Conservation (phyloP, 169 alveolate genomes). For the Plasmodium cynomolgi region DNA sequence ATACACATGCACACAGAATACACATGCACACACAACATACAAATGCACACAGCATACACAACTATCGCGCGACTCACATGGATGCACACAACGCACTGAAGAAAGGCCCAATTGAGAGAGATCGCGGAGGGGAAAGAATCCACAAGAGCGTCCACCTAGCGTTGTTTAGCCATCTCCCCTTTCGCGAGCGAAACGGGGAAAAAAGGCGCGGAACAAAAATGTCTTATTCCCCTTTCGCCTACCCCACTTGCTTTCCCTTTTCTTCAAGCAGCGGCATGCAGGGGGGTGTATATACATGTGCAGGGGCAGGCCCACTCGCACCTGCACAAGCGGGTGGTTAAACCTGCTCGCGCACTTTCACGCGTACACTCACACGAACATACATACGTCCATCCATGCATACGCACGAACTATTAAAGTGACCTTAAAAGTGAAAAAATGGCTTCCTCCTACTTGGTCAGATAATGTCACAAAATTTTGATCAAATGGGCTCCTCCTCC, state of each 20-base stretch:
- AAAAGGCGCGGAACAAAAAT: not conserved
- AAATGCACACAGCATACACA: not conserved
- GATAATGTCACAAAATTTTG: not conserved
- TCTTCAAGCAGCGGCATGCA: not conserved
- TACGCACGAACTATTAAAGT: not conserved
- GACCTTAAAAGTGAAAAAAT: not conserved
- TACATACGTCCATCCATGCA: not conserved
- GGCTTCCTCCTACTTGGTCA: not conserved
- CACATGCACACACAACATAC: not conserved
- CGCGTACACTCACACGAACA: not conserved
- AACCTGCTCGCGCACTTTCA: not conserved
- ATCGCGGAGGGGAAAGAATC: not conserved
- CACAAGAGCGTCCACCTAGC: not conserved
- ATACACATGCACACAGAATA: too few relatives aligned
- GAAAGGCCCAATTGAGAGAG: not conserved
- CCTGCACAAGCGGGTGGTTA: not conserved
- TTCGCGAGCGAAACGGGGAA: not conserved
- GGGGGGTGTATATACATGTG: not conserved
- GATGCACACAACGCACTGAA: not conserved
- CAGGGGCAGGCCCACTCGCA: not conserved
- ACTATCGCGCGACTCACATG: not conserved
- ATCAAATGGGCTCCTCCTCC: not conserved
- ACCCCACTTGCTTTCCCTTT: not conserved
- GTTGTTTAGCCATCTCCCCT: not conserved
- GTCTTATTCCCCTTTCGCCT: not conserved